phyloP scores from a whole-genome alignment of 345 rosid species.

The Hypericum androsaemum region DNA sequence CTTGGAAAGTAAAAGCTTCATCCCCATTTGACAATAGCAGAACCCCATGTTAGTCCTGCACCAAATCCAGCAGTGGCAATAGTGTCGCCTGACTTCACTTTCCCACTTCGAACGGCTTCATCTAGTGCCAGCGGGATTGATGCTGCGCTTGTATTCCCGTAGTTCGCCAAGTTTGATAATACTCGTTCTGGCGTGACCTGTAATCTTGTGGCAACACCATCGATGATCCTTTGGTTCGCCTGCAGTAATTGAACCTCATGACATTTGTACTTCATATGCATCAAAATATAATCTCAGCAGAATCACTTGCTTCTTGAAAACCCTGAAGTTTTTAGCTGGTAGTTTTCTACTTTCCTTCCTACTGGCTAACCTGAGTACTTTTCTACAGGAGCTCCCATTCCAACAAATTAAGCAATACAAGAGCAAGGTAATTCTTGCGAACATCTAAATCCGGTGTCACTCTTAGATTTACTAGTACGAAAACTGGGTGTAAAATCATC shows the following conservation, averaged over 20 bases:
- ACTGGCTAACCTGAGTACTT: too few species aligned
- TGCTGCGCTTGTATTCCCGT: conserved; percentile 90
- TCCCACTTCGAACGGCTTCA: conserved; percentile 80
- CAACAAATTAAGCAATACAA: too few species aligned
- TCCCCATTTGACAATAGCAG: conserved; percentile 81
- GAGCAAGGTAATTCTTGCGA: too few species aligned
- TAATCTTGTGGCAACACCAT: conserved; percentile 73
- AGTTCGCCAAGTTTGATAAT: conserved; percentile 74
- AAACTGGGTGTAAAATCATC: too few species aligned
- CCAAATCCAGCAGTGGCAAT: conserved; percentile 86
- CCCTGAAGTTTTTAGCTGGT: too few species aligned
- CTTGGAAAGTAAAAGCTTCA: conserved; percentile 14
- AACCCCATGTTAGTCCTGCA: conserved; percentile 95
- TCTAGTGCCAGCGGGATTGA: conserved; percentile 91
- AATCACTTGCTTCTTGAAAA: too few species aligned
- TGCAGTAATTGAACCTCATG: conserved; percentile 23
- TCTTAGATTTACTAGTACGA: too few species aligned
- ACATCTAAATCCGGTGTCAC: too few species aligned
- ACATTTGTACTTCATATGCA: too few species aligned
- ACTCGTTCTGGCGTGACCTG: conserved; percentile 65
- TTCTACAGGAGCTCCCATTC: too few species aligned
- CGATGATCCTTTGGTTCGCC: conserved; percentile 97
- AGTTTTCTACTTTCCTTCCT: too few species aligned
- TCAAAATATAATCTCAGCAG: too few species aligned
- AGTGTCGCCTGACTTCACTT: conserved; percentile 66